A percentile compares a stretch with the other conserved stretches of the same genome.
These are phyloP conservation scores for Cladobotryum mycophilum DNA, from an alignment of 2,329 filamentous ascomycete species.

Conservation along the genomic window DNA sequence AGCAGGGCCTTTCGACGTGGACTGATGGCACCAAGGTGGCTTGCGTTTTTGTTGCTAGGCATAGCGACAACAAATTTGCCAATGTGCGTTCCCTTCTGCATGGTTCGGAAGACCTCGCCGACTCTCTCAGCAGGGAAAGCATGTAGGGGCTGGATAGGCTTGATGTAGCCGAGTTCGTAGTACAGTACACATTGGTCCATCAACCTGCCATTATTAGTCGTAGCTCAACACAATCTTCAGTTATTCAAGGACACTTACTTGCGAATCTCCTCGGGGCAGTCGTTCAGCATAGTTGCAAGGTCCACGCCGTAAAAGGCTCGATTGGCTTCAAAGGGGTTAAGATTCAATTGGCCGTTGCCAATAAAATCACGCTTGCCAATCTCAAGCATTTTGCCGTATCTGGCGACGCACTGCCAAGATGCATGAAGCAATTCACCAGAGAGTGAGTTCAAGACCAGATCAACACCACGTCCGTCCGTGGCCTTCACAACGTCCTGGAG, in stretches of 20 bases:
- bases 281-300: background rate
- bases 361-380: slow-evolving; percentile 39
- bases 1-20: background rate
- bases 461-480: slow-evolving; percentile 26
- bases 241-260: too few species aligned
- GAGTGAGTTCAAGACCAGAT: slow-evolving; percentile 35
- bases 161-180: slow-evolving; percentile 6
- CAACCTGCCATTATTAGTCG: too few species aligned
- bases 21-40: background rate
- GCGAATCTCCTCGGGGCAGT: background rate
- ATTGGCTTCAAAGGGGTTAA: slow-evolving; percentile 37
- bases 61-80: slow-evolving; percentile 33
- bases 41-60: slow-evolving; percentile 8
- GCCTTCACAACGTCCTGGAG: slow-evolving; percentile 18
- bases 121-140: slow-evolving; percentile 24
- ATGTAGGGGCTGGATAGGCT: slow-evolving; percentile 13
- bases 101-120: slow-evolving; percentile 34
- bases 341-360: slow-evolving; percentile 34
- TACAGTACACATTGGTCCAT: too few species aligned
- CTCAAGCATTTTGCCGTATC: slow-evolving; percentile 39
- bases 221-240: background rate
- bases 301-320: slow-evolving; percentile 31
- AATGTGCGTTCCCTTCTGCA: slow-evolving; percentile 38
- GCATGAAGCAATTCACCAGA: slow-evolving; percentile 35
- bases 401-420: slow-evolving; percentile 38